These are phyloP conservation scores for Nicotiana otophora DNA, from an alignment of 257 asterid species.

Conservation along the genomic window DNA sequence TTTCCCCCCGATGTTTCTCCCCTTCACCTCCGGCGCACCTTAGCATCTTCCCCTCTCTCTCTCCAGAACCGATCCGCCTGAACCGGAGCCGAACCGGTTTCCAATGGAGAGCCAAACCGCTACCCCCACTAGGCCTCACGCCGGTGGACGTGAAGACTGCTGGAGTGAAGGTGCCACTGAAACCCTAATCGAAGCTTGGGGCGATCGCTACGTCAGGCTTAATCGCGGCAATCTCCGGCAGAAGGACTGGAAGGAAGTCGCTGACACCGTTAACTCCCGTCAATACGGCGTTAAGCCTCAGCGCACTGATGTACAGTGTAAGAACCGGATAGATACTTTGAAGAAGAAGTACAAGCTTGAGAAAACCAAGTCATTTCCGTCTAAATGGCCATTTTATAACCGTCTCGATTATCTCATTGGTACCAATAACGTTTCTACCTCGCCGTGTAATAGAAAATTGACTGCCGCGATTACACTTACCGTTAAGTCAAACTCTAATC, in stretches of 20 bases:
- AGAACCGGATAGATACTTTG: conserved; percentile 64
- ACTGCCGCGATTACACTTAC: not conserved
- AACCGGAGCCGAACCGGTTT: not conserved
- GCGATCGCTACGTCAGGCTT: conserved; percentile 54
- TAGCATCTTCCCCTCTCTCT: not conserved
- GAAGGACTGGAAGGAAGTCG: conserved; percentile 72
- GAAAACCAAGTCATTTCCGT: conserved; percentile 46
- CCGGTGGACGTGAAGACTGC: conserved; percentile 59
- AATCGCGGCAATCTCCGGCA: conserved; percentile 69
- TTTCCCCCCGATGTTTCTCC: not conserved
- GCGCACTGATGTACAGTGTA: conserved; percentile 70
- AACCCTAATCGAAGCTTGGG: conserved; percentile 64
- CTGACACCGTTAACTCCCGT: conserved; percentile 51
- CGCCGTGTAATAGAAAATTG: not conserved
- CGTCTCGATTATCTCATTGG: conserved; percentile 51
- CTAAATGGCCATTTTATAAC: conserved; percentile 55
- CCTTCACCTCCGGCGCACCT: conserved; percentile 4
- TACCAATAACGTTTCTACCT: conserved; percentile 19
- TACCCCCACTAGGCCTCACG: conserved; percentile 8
- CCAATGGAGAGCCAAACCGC: conserved; percentile 14
- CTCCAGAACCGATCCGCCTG: not conserved
- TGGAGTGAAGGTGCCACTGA: conserved; percentile 81
- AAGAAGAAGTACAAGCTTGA: conserved; percentile 67
- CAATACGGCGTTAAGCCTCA: conserved; percentile 58
- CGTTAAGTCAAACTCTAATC: conserved; percentile 3